phyloP scores from a whole-genome alignment of 495 filamentous ascomycete genomes.

The Penicillium macrosclerotiorum region DNA sequence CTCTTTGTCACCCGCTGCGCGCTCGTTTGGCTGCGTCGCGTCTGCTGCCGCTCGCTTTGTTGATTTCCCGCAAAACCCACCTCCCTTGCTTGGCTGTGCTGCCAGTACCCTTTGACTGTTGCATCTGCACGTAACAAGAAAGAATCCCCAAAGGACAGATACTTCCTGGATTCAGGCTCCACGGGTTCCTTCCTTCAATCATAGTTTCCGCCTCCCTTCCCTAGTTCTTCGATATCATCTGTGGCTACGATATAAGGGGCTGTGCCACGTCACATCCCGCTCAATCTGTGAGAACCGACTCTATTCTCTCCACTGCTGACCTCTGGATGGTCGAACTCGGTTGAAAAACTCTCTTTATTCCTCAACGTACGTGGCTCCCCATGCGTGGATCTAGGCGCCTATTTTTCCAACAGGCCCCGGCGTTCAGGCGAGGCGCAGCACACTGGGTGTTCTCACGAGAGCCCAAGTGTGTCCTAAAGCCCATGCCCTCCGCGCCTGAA shows the following conservation, averaged over 20 bases:
- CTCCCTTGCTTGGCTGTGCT: neutral
- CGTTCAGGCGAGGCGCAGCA: neutral
- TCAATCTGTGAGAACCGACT: slow-evolving; percentile 1
- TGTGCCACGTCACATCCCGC: neutral
- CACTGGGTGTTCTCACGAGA: neutral
- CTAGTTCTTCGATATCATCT: no score
- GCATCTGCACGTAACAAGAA: neutral
- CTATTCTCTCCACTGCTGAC: neutral
- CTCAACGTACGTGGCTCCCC: slow-evolving; percentile 2
- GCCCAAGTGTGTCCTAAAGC: no score
- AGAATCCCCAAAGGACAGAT: neutral
- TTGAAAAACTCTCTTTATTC: neutral
- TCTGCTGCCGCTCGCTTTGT: neutral
- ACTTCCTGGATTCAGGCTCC: neutral
- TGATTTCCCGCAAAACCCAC: neutral
- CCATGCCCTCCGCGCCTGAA: no score
- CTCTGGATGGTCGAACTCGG: neutral
- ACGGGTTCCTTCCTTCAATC: neutral
- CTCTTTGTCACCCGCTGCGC: neutral
- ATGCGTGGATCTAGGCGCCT: neutral
- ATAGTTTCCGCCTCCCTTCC: neutral
- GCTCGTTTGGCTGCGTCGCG: neutral
- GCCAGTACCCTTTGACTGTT: neutral
- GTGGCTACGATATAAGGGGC: neutral
- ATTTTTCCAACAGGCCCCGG: neutral